phyloP scores from a whole-genome alignment of 1,284 basidiomycete genomes.

The Austroboletus rostrupii region DNA sequence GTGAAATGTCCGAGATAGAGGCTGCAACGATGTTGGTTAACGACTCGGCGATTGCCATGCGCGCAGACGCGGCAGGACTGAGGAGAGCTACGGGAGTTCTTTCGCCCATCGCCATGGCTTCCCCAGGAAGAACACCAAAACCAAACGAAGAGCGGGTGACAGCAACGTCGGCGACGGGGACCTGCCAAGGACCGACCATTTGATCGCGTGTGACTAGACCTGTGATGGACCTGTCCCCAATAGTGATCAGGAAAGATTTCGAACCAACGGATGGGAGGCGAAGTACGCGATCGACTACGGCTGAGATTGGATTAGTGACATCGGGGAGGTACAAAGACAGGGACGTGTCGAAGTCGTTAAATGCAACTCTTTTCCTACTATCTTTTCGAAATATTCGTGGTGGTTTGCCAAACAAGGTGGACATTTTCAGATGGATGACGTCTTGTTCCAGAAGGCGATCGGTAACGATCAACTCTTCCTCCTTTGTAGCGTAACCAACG shows the following conservation, averaged over 20 bases:
- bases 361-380: slow-evolving; percentile 46
- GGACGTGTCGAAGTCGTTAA: slow-evolving; percentile 68
- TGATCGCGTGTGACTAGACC: slow-evolving; percentile 95
- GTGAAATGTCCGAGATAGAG: slow-evolving; percentile 64
- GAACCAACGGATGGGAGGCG: slow-evolving; percentile 90
- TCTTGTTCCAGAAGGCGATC: slow-evolving; percentile 80
- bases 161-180: slow-evolving; percentile 96
- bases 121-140: slow-evolving; percentile 79
- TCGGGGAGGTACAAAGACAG: slow-evolving; percentile 64
- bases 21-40: slow-evolving; percentile 91
- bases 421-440: slow-evolving; percentile 90
- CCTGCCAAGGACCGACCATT: slow-evolving; percentile 99
- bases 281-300: slow-evolving; percentile 79
- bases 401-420: slow-evolving; percentile 93
- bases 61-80: slow-evolving; percentile 83
- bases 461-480: slow-evolving; percentile 84
- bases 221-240: slow-evolving; percentile 92
- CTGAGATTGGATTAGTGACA: slow-evolving; percentile 45
- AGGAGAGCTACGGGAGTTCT: slow-evolving; percentile 91
- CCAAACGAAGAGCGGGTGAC: slow-evolving; percentile 95
- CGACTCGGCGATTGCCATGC: slow-evolving; percentile 95
- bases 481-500: slow-evolving; percentile 82
- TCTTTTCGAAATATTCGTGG: slow-evolving; percentile 88
- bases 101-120: slow-evolving; percentile 98
- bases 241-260: slow-evolving; percentile 97